Evolutionary conservation across 2,329 filamentous ascomycete genomes (phyloP), one percentile per base, ranked within the genome.

Genomic region (Hypoxylon sp.): DNA sequence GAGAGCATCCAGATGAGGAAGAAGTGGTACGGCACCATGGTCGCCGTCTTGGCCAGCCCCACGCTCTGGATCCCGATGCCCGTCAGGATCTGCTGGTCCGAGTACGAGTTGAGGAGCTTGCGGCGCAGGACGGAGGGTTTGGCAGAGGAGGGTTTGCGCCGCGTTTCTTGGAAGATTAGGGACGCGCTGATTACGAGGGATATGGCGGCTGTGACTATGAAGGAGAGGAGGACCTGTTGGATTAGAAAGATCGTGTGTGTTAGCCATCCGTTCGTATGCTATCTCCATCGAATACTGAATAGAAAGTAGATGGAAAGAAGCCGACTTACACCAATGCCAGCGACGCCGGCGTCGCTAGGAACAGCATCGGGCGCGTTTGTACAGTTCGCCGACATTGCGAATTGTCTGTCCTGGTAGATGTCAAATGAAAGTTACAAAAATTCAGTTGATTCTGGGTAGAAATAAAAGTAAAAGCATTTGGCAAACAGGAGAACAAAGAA

Each of bases 1-100:
- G 87, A 88, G 1, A 91, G 80, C 80, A 91, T 89, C 89, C 89
- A 91, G 70, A 91, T 86, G 60, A 91, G 84, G 80, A 91, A 91
- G 80, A 91, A 91, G 78, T 92, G 89, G 75, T 92, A 92, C 0
- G 88, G 85, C 0, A 89, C 83, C 75, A 91, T 84, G 4, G 81
- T 81, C 49, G 83, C 79, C 74, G 87, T 85, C 74, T 89, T 88
- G 3, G 86, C 86, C 1, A 92, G 83, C 0, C 86, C 90, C 23
- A 91, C 83, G 62, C 82, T 83, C 75, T 91, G 89, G 62, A 92
- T 87, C n/a, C 87, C 89, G 75, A 91, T 91, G 43, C 90, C 89
- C 17, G 88, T 89, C 60, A 91, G 81, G 76, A 91, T 88, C 77
- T 91, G 89, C 75, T 91, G 89, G 78, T 92, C 89, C 17, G 86